Evolutionary conservation across 2,329 filamentous ascomycete species (phyloP), one percentile per base, ranked within the genome.

Genomic region (Penicillium sp.): DNA sequence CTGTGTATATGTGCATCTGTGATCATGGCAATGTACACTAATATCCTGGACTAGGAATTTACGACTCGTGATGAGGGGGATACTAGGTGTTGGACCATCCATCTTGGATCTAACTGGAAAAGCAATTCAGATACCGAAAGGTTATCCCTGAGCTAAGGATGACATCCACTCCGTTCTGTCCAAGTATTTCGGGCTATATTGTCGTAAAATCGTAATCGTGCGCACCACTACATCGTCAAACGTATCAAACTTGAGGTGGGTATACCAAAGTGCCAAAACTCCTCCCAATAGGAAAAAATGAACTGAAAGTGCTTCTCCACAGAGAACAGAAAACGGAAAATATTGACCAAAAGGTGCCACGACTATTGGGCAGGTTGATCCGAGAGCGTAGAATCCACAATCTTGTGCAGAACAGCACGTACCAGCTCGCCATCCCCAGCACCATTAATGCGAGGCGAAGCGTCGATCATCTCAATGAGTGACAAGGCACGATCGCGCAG

Each of bases 371-470:
- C 34, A 17, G 18, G 30, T 21, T 42, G 58, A 27, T 69, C 65
- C 23, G 63, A 62, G 41, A 75, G 54, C 1, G 72, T 74, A 7
- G 66, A 55, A 41, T 73, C 66, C 26, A 75, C 80, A 75, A 92
- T 85, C 72, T 81, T 86, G 63, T 89, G 84, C 62, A 92, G 68
- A 36, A 93, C 90, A 57, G 78, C 80, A 55, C 86, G 79, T 12
- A 91, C 80, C 17, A 82, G 81, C 30, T 70, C 72, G 18, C 80
- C 81, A 66, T 79, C 79, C 2, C 82, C 81, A n/a, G 73, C 74
- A 12, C 81, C 84, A 10, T 78, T 67, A 8, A 54, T 37, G 27
- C 48, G 36, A 56, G 59, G 39, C 51, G 64, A 70, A 30, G 79
- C 76, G 61, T 90, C 88, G 37, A 91, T 78, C 30, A 83, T 82